Evolutionary conservation across 164 flowering plant species (phyloP).

Genomic region (Aristolochia californica): DNA sequence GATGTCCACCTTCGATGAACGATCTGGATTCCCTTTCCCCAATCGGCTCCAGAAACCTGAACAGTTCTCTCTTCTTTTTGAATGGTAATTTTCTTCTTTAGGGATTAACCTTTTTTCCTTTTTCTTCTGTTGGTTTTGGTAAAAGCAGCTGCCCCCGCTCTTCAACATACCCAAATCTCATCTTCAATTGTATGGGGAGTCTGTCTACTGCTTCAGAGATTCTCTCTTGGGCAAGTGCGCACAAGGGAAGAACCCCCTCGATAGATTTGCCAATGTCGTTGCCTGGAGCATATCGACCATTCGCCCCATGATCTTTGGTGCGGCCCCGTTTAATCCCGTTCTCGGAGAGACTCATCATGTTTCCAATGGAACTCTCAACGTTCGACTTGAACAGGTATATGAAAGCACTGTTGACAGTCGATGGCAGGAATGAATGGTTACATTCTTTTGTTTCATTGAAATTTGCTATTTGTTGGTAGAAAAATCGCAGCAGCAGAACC

Average conservation of each 20-base stretch:
- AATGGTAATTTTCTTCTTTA: background rate
- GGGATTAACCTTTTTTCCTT: background rate
- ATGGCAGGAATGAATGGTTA: too few species aligned
- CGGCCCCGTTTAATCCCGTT: slow-evolving; percentile 76
- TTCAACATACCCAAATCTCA: slow-evolving; percentile 88
- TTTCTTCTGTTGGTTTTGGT: background rate
- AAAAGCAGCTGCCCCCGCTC: slow-evolving; percentile 54
- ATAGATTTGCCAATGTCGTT: slow-evolving; percentile 49
- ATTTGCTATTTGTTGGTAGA: too few species aligned
- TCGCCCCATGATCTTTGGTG: slow-evolving; percentile 58
- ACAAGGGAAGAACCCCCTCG: slow-evolving; percentile 26
- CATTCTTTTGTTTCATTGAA: too few species aligned
- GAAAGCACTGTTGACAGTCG: too few species aligned
- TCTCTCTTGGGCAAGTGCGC: slow-evolving; percentile 47
- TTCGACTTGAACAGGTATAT: slow-evolving; percentile 77
- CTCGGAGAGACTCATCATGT: slow-evolving; percentile 97
- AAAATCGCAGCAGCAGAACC: too few species aligned
- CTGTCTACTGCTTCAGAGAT: slow-evolving; percentile 39
- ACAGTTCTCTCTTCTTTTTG: background rate
- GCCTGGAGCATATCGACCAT: slow-evolving; percentile 67
- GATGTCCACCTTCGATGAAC: too few species aligned
- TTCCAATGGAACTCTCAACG: slow-evolving; percentile 53
- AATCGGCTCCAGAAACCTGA: background rate
- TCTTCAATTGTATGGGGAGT: slow-evolving; percentile 73
- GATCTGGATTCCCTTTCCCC: too few species aligned